Evolutionary conservation across 768 basidiomycete species (phyloP), one percentile per base, ranked within the genome.

Genomic region (Melanogaster broomeanus): DNA sequence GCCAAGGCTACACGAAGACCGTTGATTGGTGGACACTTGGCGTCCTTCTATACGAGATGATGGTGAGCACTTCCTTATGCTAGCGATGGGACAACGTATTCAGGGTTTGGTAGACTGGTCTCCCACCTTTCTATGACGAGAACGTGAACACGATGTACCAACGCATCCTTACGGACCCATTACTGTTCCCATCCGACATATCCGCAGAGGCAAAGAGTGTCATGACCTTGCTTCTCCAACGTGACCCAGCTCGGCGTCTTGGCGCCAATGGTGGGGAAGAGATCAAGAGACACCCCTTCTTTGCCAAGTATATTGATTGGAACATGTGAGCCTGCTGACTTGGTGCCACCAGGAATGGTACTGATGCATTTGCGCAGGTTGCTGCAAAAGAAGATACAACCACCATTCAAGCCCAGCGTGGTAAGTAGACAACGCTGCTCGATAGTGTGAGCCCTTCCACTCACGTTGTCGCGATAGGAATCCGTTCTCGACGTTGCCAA

Each of bases 11-110:
- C 72, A 96, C 93, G 4, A 95, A 95, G 65, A 97, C 96, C 0
- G 97, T 99, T 15, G 96, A 99, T 64, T 99, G 96, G 96, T 95
- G 92, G 96, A 98, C 96, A 1, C 77, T 98, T 4, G 97, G 96
- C 31, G 95, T 98, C 18, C 79, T 99, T 47, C 78, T 98, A 39
- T 98, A 93, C 64, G 96, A 99, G 73, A 96, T 98, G 90, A 91
- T 92, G 90, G 89, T 86, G 48, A 43, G 55, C 35, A 7, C 6
- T 11, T 48, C 48, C n/a, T 13, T 30, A 31, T 13, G 8, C 27
- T 15, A 27, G 51, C 18, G 31, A 28, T 24, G 53, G 28, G 51
- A 39, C n/a, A 13, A 45, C 41, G 49, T 43, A 13, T 61, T 21
- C 27, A 60, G 31, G 24, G 6, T 34, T 34, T 18, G 0, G 28